Base-by-base conservation (phyloP, 73 alveolate genomes). In the Tetrahymena borealis region DNA sequence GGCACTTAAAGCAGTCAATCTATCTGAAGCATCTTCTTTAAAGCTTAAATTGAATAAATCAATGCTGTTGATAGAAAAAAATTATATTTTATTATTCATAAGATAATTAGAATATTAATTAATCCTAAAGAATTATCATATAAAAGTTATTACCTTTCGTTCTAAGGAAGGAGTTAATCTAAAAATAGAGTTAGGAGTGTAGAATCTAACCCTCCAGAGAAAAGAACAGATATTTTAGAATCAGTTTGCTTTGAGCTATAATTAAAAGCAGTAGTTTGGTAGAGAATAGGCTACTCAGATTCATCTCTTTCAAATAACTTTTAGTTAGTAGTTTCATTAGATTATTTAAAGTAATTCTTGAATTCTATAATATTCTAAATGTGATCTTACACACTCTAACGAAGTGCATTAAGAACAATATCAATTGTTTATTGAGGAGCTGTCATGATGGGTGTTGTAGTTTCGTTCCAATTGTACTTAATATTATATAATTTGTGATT, bases 121-220 rank as follows among this genome's bases (percentile, higher is more conserved):
- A 42, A 42, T 12, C 7, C 2, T 42, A 42, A 42, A 1, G 1
- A 16, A 10, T 0, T 16, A 11, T 42, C 12, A 4, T 11, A 42
- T 12, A 11, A 11, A 7, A 11, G 7, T 42, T 12, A 7, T 12
- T 60, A 60, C 85, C 85, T 40, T 79, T 95, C 90, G 91, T 94
- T 77, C 7, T 79, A 90, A 33, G 97, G 96, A 3, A 93, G 91
- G 32, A 94, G 94, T 90, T 96, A 94, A 35, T 96, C 97, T 28
- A 96, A 43, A 78, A 97, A 78, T 91, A 96, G 96, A 12, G 98
- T 96, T 40, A 97, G 93, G 60, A 98, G 91, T 12, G 99, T 97
- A 32, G 99, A 98, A 91, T 98, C 99, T 12, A 98, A 94, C 24
- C 99, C 99, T 40, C 99, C 99, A 40, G 98, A 96, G 94, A 98